Evolutionary conservation across 257 asterid species (phyloP).

Genomic region (Solanum arcanum): DNA sequence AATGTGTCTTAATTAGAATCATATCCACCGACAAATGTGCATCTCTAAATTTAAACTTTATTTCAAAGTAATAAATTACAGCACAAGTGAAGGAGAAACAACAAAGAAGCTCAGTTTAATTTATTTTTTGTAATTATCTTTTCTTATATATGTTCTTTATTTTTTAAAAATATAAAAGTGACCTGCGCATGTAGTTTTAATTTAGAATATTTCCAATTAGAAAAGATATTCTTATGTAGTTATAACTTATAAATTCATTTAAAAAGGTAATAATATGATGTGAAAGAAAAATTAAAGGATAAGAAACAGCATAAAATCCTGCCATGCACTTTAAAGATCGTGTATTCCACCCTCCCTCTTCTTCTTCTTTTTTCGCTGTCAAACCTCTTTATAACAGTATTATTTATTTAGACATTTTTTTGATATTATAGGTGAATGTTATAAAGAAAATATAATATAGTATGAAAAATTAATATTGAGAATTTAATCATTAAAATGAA

Average conservation of each 20-base stretch:
- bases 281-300: background rate
- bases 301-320: background rate
- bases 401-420: background rate
- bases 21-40: background rate
- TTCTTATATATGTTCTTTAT: background rate
- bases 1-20: background rate
- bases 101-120: background rate
- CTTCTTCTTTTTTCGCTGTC: accelerated
- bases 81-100: background rate
- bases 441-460: background rate
- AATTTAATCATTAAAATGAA: background rate
- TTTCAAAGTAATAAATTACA: background rate
- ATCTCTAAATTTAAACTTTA: background rate
- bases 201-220: background rate
- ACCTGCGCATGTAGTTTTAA: background rate
- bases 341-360: background rate
- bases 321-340: background rate
- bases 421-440: accelerated
- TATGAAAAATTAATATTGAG: background rate
- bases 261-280: background rate
- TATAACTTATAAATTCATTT: background rate
- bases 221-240: background rate
- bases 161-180: background rate
- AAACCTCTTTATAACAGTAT: background rate
- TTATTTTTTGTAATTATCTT: background rate